Evolutionary conservation across 352 stramenopile species (phyloP), one percentile per base, ranked within the genome.

Genomic region (Pythium volutum): DNA sequence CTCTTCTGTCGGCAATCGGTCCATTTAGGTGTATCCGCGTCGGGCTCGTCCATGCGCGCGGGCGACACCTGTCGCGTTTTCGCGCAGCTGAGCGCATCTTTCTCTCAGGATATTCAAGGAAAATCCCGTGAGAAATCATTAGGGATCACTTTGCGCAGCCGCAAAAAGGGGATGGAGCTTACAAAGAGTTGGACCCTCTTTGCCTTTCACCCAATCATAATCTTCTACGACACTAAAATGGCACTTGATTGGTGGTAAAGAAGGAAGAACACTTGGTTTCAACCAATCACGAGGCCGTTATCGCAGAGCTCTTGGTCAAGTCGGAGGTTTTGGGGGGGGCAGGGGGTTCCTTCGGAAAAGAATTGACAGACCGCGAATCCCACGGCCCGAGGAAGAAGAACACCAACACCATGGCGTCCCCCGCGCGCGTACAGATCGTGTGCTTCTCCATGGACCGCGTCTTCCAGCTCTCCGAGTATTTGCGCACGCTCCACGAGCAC

Each of bases 371-470:
- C 26, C 22, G 34, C 23, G 10, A 53, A 55, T 41, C 16, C 36
- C 31, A 36, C 10, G 46, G 41, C n/a, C 9, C 12, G 11, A 22
- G 20, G 31, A 50, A 36, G 5, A 26, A 55, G 43, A 43, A 27
- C 22, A 18, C 3, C 9, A 63, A 25, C 29, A 51, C 55, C 43
- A 66, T 66, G 57, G 41, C 64, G n/a, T n/a, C n/a, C 42, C 20
- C 51, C 29, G 29, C 64, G 31, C 55, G 65, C 59, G 67, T 85
- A 29, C 72, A 77, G 41, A 62, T 87, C 39, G 61, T 87, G 22
- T 85, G 73, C 69, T 87, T 84, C 72, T 87, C 77, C 1, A 87
- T 84, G 69, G 77, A 87, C 62, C 65, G 77, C 27, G 64, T 78
- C n/a, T 87, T 85, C 53, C 77, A 87, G 57, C 67, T 85, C 33